A percentile compares a stretch with the other conserved stretches of the same genome.
These are phyloP conservation scores for Trametes elegans DNA, from an alignment of 768 basidiomycete species.

Conservation along the genomic window DNA sequence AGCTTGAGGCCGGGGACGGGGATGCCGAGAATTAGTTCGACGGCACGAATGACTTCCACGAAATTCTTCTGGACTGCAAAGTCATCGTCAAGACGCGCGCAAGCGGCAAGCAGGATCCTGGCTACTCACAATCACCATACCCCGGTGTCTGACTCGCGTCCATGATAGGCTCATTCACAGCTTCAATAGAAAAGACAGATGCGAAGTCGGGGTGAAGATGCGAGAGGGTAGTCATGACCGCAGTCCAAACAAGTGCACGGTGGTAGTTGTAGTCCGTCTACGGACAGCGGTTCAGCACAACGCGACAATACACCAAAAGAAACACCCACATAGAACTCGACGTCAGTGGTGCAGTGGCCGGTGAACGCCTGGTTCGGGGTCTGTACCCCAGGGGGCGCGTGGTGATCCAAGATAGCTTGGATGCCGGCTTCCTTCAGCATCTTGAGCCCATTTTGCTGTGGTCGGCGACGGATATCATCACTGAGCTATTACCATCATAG, in stretches of 20 bases:
- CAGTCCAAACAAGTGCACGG: slow-evolving; percentile 78
- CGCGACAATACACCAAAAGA: not conserved
- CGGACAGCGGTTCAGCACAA: not conserved
- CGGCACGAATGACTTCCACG: slow-evolving; percentile 61
- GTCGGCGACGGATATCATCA: not conserved
- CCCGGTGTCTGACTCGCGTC: slow-evolving; percentile 64
- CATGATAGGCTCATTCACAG: slow-evolving; percentile 78
- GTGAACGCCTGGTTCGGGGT: slow-evolving; percentile 61
- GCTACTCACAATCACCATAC: slow-evolving; percentile 61
- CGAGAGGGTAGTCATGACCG: slow-evolving; percentile 70
- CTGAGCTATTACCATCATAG: no score
- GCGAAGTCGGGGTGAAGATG: slow-evolving; percentile 68
- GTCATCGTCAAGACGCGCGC: not conserved
- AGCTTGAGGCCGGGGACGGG: slow-evolving; percentile 28
- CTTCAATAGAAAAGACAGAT: slow-evolving; percentile 69
- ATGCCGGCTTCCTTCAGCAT: slow-evolving; percentile 65
- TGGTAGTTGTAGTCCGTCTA: slow-evolving; percentile 73
- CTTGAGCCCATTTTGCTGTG: slow-evolving; percentile 58
- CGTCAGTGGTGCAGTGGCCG: slow-evolving; percentile 64
- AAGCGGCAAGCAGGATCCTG: not conserved
- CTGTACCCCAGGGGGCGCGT: slow-evolving; percentile 71
- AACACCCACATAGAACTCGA: slow-evolving; percentile 67
- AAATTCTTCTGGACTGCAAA: slow-evolving; percentile 65
- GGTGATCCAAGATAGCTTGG: slow-evolving; percentile 64
- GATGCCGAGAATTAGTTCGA: slow-evolving; percentile 63